Conservation (phyloP, 1,284 basidiomycete genomes). For the Tylopilus orsonianus region DNA sequence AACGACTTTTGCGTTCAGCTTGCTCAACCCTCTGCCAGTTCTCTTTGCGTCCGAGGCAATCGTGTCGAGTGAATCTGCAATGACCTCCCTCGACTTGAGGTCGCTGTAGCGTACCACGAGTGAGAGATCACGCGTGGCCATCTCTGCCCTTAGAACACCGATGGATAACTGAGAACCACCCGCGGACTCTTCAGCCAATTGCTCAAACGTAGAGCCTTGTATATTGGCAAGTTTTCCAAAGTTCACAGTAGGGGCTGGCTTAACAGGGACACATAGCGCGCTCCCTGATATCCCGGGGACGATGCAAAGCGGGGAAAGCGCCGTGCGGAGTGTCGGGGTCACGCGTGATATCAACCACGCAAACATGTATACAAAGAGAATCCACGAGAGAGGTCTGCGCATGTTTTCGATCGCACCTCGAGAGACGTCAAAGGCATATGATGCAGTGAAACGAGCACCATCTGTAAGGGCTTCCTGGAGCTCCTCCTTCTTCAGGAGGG, state of each 20-base stretch:
- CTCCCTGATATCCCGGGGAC: conserved; percentile 56
- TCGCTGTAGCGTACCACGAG: conserved; percentile 61
- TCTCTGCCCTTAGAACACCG: conserved; percentile 71
- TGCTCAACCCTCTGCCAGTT: conserved; percentile 56
- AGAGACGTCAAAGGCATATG: conserved; percentile 49
- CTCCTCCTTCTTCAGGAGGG: conserved; percentile 20
- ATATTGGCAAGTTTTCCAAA: conserved; percentile 59
- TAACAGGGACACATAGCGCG: conserved; percentile 40
- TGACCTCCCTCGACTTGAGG: conserved; percentile 54
- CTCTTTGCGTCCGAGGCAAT: conserved; percentile 62
- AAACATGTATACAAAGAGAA: conserved; percentile 54
- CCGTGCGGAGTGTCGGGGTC: conserved; percentile 41
- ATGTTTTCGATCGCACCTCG: conserved; percentile 47
- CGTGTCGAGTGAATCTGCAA: conserved; percentile 48
- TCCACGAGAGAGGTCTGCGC: conserved; percentile 52
- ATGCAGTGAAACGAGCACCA: conserved; percentile 32
- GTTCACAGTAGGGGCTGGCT: conserved; percentile 39
- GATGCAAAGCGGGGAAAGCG: conserved; percentile 57
- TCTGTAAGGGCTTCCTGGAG: conserved; percentile 24
- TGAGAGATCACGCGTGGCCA: conserved; percentile 66
- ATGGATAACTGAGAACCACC: conserved; percentile 58
- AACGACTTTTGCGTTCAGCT: conserved; percentile 57
- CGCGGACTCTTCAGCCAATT: conserved; percentile 55
- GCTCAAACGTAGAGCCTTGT: conserved; percentile 60
- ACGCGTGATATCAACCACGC: conserved; percentile 42